Percentiles rank a stretch among this genome's conserved stretches.
These are phyloP conservation scores for Areca catechu DNA, from an alignment of 176 grass and related monocot genomes.

Conservation along the genomic window DNA sequence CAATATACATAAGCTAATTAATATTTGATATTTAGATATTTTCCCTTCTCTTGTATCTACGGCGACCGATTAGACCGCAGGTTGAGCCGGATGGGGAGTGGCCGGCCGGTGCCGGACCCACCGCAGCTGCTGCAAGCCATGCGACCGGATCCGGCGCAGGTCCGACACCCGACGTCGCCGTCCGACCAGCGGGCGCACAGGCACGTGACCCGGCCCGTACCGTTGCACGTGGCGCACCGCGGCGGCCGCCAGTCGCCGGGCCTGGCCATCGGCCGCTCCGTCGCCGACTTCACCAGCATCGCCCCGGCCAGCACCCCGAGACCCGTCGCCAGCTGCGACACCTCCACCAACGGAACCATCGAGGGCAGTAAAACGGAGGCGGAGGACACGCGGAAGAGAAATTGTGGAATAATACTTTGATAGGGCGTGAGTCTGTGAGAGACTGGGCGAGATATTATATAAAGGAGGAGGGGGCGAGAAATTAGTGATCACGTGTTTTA, in stretches of 20 bases:
- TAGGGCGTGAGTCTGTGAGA: too few relatives aligned
- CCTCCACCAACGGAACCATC: conserved; percentile 1
- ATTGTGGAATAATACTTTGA: too few relatives aligned
- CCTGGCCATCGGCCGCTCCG: neutral
- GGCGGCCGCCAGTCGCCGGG: neutral
- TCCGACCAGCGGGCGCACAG: conserved; percentile 15
- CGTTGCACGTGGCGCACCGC: conserved; percentile 12
- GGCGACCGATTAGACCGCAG: neutral
- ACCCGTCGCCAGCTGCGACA: conserved; percentile 14
- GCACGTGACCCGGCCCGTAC: conserved; percentile 6
- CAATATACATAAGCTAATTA: too few relatives aligned
- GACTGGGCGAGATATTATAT: too few relatives aligned
- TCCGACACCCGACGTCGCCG: conserved; percentile 12
- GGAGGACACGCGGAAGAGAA: too few relatives aligned
- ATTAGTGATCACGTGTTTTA: too few relatives aligned
- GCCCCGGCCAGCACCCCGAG: conserved; percentile 11
- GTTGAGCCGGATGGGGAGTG: neutral
- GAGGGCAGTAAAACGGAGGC: too few relatives aligned
- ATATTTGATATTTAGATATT: too few relatives aligned
- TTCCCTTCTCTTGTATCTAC: too few relatives aligned
- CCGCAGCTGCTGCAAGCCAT: conserved; percentile 18
- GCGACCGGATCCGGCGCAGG: conserved; percentile 9
- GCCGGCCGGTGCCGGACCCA: conserved; percentile 1
- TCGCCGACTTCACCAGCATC: neutral
- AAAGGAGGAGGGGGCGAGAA: too few relatives aligned